phyloP scores from a whole-genome alignment of 2,329 filamentous ascomycete genomes.

The Pseudocercospora eumusae region DNA sequence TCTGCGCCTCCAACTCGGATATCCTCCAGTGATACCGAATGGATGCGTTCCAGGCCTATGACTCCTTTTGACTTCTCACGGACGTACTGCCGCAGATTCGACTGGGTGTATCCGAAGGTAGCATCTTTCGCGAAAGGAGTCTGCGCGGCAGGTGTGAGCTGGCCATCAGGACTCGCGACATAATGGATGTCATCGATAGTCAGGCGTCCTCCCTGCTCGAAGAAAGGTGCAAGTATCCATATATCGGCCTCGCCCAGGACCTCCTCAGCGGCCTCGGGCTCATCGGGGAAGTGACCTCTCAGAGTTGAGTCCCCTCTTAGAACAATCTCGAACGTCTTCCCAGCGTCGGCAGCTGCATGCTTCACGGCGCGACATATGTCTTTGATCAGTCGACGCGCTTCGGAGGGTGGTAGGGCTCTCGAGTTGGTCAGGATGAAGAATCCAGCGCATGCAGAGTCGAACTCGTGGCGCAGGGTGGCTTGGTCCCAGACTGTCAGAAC shows the following conservation, averaged over 20 bases:
- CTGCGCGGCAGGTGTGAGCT: slow-evolving; percentile 52
- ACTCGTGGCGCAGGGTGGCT: slow-evolving; percentile 48
- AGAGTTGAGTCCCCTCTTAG: slow-evolving; percentile 60
- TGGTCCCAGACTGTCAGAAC: slow-evolving; percentile 59
- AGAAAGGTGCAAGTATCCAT: slow-evolving; percentile 61
- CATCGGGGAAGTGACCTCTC: slow-evolving; percentile 58
- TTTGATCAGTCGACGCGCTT: slow-evolving; percentile 51
- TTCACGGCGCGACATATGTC: slow-evolving; percentile 56
- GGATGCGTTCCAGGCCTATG: slow-evolving; percentile 44
- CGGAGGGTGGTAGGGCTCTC: slow-evolving; percentile 54
- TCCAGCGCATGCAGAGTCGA: slow-evolving; percentile 43
- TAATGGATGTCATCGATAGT: slow-evolving; percentile 62
- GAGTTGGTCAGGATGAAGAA: slow-evolving; percentile 65
- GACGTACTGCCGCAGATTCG: slow-evolving; percentile 56
- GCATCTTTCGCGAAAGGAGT: slow-evolving; percentile 61
- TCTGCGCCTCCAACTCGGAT: slow-evolving; percentile 52
- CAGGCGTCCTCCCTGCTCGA: slow-evolving; percentile 59
- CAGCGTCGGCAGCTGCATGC: slow-evolving; percentile 46
- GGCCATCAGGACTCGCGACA: slow-evolving; percentile 55
- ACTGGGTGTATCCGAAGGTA: slow-evolving; percentile 59
- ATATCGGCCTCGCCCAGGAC: slow-evolving; percentile 55
- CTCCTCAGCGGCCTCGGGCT: slow-evolving; percentile 51
- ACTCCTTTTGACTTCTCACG: slow-evolving; percentile 55
- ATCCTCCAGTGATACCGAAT: slow-evolving; percentile 50
- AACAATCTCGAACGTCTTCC: slow-evolving; percentile 55